Evolutionary conservation across 2,329 filamentous ascomycete genomes (phyloP).

Genomic region (Juglanconis sp.): DNA sequence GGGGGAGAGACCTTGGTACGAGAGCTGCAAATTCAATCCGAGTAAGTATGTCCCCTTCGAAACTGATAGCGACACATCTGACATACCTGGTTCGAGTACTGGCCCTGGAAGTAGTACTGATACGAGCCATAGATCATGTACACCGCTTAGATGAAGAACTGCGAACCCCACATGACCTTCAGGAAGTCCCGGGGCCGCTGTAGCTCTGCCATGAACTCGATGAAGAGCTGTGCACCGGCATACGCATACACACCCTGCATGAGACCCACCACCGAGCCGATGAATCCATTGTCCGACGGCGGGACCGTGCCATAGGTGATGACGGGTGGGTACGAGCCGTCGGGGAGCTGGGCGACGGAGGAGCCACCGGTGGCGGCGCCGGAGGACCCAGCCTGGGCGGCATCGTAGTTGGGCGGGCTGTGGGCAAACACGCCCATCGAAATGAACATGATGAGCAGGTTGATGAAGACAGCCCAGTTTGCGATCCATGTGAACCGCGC

Average conservation of each 20-base stretch:
- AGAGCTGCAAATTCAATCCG: slow-evolving; percentile 31
- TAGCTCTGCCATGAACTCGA: slow-evolving; percentile 51
- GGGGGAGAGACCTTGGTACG: slow-evolving; percentile 36
- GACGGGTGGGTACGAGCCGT: slow-evolving; percentile 27
- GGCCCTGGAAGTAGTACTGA: slow-evolving; percentile 41
- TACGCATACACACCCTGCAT: slow-evolving; percentile 54
- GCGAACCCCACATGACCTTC: slow-evolving; percentile 35
- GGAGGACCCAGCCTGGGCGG: slow-evolving; percentile 25
- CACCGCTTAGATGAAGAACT: slow-evolving; percentile 35
- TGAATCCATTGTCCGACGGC: slow-evolving; percentile 39
- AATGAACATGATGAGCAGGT: slow-evolving; percentile 50
- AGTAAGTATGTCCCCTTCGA: not conserved
- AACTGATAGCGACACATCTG: not conserved
- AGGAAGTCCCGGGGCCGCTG: slow-evolving; percentile 38
- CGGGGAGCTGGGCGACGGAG: slow-evolving; percentile 28
- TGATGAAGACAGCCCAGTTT: slow-evolving; percentile 52
- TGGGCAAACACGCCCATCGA: slow-evolving; percentile 50
- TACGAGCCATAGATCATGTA: slow-evolving; percentile 38
- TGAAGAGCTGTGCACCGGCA: slow-evolving; percentile 53
- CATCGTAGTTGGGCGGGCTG: slow-evolving; percentile 44
- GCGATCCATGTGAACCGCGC: slow-evolving; percentile 51
- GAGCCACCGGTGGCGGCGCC: slow-evolving; percentile 24
- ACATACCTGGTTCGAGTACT: slow-evolving; percentile 32
- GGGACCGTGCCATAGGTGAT: slow-evolving; percentile 35
- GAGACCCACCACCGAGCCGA: slow-evolving; percentile 43